Evolutionary conservation across 805 yeast genomes (phyloP), one percentile per base, ranked within the genome.

Genomic region (Kuraishia piskuri): DNA sequence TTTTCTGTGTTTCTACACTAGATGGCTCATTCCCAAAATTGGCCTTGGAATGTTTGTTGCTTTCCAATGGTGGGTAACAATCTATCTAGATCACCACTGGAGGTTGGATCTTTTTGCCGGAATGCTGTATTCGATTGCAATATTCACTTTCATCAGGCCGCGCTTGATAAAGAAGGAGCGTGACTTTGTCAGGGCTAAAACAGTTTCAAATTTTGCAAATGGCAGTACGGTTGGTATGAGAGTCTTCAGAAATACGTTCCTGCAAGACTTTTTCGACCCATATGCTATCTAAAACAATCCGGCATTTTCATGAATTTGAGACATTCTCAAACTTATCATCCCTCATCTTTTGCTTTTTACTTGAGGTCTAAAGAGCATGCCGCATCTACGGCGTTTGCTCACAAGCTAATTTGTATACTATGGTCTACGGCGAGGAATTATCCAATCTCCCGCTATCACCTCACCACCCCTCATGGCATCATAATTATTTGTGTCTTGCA

Each of bases 21-120:
- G 67, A 22, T 71, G 73, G 71, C 57, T 61, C 6, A 44, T 58
- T 1, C 63, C 72, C 25, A 73, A 71, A 56, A 19, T 70, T 4
- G 57, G 74, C 1, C 76, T 74, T 21, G 60, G 75, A 4, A 37
- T 56, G 0, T 84, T 78, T 64, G 78, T 84, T 7, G 54, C 71
- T 1, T 61, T 80, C 36, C 89, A 84, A 62, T 83, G 89, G 86
- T 85, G 89, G 88, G 80, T 88, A 22, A 82, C 88, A 2, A 80
- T 84, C 68, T 85, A 85, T 60, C 65, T 85, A 54, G 89, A 84
- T 62, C 90, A 84, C 65, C 90, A 84, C 64, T 85, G 84, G 77
- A 72, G 88, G 55, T 65, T 83, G 37, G 90, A 85, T 62, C 67
- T 84, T 52, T 65, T 83, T 44, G 70, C 71, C 17, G 89, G 89